A percentile compares a stretch with the other conserved stretches of the same genome.
These are phyloP conservation scores for Coprinellus micaceus DNA, from an alignment of 768 basidiomycete genomes.

Conservation along the genomic window DNA sequence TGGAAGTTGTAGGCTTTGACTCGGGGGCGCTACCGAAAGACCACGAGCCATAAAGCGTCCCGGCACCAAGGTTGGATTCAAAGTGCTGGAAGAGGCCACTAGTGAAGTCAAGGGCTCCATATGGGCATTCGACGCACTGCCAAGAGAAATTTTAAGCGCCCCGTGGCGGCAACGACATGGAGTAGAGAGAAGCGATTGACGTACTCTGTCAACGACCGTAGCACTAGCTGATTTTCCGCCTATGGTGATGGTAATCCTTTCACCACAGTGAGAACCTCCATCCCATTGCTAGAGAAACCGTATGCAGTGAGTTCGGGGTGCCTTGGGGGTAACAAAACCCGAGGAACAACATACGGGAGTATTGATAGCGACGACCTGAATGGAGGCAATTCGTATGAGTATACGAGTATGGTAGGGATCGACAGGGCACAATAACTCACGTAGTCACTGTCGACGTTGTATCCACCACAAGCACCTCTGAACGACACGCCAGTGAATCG, in stretches of 20 bases:
- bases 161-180: no score
- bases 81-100: constrained; percentile 42
- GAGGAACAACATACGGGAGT: constrained; percentile 27
- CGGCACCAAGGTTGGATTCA: constrained; percentile 27
- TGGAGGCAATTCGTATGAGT: neutral
- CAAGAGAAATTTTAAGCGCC: constrained; percentile 1
- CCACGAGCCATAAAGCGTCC: constrained; percentile 39
- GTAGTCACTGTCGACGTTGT: constrained; percentile 25
- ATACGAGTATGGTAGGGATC: neutral
- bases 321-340: neutral
- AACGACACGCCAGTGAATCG: neutral
- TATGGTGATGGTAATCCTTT: constrained; percentile 40
- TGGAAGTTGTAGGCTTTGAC: constrained; percentile 18
- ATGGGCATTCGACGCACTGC: constrained; percentile 38
- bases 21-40: constrained; percentile 24
- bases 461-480: constrained; percentile 42
- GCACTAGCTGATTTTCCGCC: constrained; percentile 37
- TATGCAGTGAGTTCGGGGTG: neutral
- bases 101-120: constrained; percentile 44
- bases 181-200: no score
- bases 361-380: constrained; percentile 44
- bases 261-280: constrained; percentile 39
- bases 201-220: constrained; percentile 41
- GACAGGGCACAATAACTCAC: constrained; percentile 21
- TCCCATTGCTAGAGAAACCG: constrained; percentile 33